Base-by-base conservation (phyloP, 257 asterid species). In the Thymus mandschuricus region DNA sequence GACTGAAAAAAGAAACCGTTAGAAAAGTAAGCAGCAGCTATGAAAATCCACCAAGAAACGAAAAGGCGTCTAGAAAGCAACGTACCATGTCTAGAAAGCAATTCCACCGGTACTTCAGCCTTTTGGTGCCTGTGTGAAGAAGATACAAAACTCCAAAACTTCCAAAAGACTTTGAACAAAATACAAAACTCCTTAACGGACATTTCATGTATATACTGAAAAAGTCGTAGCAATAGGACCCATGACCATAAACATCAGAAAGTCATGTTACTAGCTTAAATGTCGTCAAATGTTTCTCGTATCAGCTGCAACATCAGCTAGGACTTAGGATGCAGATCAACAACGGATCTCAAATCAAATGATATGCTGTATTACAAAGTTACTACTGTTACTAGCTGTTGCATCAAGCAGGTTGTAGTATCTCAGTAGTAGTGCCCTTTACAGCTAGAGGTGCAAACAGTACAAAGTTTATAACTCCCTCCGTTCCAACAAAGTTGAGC, bases 121-220 rank as follows among this genome's bases (percentile, higher is more conserved):
- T 62, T 51, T 72, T 13, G 29, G 60, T 30, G 62, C 67, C 12
- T 46, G 35, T 35, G 1, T 64, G 66, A 44, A 6, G 28, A 64
- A 57, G 72, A 55, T 43, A 29, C 50, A 21, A 48, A 65, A 38
- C 8, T 27, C 3, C 6, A 49, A 10, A 58, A 59, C 45, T 28
- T 60, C 55, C 43, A 8, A 35, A 30, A 31, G 70, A 60, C 71
- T 41, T 68, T 52, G 50, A 68, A 60, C 38, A 46, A 35, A 59
- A 38, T 38, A 38, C 7, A 38, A 7, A 38, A 38, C 41, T 38
- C 41, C 41, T 38, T 11, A 12, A 34, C 48, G 59, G 79, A 74
- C 74, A 27, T 52, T 52, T 63, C 38, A 29, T 56, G 34, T 13
- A 46, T 13, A 56, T 35, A 68, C 29, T 29, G 62, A 46, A 3